Conservation (phyloP, 2,329 filamentous ascomycete species). For the Hypoxylon sp. region DNA sequence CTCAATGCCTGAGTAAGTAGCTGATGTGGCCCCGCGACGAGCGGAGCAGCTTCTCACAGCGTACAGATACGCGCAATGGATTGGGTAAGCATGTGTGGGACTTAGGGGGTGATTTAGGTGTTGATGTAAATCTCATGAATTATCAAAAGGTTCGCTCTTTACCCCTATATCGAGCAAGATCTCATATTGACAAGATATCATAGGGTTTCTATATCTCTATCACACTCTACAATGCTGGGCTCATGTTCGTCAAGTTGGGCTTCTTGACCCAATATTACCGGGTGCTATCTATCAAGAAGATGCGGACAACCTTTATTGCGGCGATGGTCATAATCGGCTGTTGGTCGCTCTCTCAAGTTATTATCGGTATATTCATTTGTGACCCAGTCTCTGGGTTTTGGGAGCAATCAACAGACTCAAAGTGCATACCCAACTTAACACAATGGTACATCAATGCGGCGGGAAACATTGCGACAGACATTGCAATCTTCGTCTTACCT, state of each 20-base stretch:
- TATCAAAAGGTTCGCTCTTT: constrained; percentile 42
- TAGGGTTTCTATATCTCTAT: constrained; percentile 57
- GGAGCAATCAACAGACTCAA: constrained; percentile 47
- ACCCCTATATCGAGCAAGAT: neutral
- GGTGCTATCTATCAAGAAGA: constrained; percentile 52
- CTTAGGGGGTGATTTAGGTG: constrained; percentile 20
- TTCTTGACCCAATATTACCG: constrained; percentile 58
- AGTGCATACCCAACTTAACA: constrained; percentile 53
- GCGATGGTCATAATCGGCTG: constrained; percentile 52
- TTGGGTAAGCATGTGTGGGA: constrained; percentile 47
- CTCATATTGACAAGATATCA: constrained; percentile 11
- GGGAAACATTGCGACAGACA: constrained; percentile 56
- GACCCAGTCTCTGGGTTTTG: constrained; percentile 55
- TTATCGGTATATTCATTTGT: constrained; percentile 55
- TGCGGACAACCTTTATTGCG: constrained; percentile 50
- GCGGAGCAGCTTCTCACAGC: constrained; percentile 12
- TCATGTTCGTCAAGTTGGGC: constrained; percentile 55
- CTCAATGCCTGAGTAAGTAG: constrained; percentile 45
- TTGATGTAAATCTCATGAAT: constrained; percentile 21
- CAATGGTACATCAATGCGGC: constrained; percentile 54
- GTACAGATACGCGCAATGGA: constrained; percentile 44
- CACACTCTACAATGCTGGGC: constrained; percentile 55
- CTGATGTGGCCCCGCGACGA: neutral
- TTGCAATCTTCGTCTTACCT: constrained; percentile 55
- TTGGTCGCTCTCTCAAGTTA: constrained; percentile 56